Conservation (phyloP, 2,329 filamentous ascomycete species). For the Mycocentrospora acerina region DNA sequence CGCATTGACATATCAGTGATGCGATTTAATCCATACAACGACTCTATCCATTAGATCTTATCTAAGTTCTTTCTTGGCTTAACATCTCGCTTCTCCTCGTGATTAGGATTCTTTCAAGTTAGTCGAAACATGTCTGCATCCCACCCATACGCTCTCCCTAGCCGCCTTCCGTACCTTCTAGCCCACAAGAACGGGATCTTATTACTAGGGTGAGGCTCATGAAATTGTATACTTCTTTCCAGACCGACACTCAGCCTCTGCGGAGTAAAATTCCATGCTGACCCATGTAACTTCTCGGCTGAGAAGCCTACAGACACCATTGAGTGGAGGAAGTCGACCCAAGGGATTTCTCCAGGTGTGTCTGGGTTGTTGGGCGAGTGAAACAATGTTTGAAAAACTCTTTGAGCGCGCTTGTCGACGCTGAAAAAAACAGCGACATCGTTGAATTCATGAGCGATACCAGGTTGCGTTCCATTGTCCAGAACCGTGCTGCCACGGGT, state of each 20-base stretch:
- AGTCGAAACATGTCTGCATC: constrained; percentile 3
- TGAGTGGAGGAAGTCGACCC: constrained; percentile 57
- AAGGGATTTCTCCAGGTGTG: constrained; percentile 53
- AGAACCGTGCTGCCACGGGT: constrained; percentile 5
- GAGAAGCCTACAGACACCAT: constrained; percentile 55
- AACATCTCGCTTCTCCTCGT: neutral
- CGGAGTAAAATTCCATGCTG: constrained; percentile 61
- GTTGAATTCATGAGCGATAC: constrained; percentile 14
- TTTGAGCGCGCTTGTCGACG: constrained; percentile 36
- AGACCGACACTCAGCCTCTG: constrained; percentile 40
- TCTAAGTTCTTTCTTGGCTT: neutral
- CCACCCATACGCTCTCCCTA: constrained; percentile 57
- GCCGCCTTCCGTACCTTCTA: constrained; percentile 51
- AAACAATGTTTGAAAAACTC: constrained; percentile 49
- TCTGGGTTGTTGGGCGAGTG: constrained; percentile 35
- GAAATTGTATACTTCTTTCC: constrained; percentile 45
- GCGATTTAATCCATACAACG: neutral
- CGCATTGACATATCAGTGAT: neutral
- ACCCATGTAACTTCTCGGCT: constrained; percentile 61
- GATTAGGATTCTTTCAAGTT: neutral
- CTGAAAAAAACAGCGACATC: constrained; percentile 6
- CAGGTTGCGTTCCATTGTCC: neutral
- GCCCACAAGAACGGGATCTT: constrained; percentile 55
- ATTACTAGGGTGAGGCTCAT: constrained; percentile 59
- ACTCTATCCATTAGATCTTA: too few relatives aligned